Evolutionary conservation across 306 rosid genomes (phyloP).

Genomic region (Nissolia schottii): DNA sequence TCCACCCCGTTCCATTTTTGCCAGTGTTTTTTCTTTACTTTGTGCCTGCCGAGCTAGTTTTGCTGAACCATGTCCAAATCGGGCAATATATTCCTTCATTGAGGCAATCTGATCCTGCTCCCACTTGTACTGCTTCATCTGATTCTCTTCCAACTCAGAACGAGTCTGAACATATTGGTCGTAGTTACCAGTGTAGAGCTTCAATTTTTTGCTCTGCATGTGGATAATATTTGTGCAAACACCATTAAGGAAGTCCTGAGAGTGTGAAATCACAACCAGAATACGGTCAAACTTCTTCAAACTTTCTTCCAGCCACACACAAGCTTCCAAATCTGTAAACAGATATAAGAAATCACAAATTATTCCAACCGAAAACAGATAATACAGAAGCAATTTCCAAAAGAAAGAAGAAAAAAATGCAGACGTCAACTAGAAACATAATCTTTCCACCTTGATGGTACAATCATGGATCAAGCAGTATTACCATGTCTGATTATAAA

Average conservation of each 20-base stretch:
- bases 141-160: constrained; percentile 89
- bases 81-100: constrained; percentile 95
- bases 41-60: constrained; percentile 98
- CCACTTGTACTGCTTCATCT: constrained; percentile 97
- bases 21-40: constrained; percentile 92
- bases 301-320: constrained; percentile 97
- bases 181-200: constrained; percentile 78
- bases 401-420: not conserved
- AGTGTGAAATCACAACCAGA: constrained; percentile 89
- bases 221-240: constrained; percentile 97
- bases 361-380: not conserved
- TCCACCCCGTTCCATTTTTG: constrained; percentile 98
- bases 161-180: constrained; percentile 97
- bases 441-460: too few species aligned
- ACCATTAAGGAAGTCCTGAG: constrained; percentile 95
- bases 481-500: not conserved
- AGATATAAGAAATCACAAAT: not conserved
- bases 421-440: not conserved
- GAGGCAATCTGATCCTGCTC: constrained; percentile 93
- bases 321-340: constrained; percentile 60
- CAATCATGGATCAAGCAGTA: too few species aligned
- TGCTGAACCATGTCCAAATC: constrained; percentile 97
- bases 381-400: not conserved
- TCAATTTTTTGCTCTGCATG: constrained; percentile 81
- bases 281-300: constrained; percentile 92